Evolutionary conservation across 2,329 filamentous ascomycete genomes (phyloP).

Genomic region (Fusarium piperis): DNA sequence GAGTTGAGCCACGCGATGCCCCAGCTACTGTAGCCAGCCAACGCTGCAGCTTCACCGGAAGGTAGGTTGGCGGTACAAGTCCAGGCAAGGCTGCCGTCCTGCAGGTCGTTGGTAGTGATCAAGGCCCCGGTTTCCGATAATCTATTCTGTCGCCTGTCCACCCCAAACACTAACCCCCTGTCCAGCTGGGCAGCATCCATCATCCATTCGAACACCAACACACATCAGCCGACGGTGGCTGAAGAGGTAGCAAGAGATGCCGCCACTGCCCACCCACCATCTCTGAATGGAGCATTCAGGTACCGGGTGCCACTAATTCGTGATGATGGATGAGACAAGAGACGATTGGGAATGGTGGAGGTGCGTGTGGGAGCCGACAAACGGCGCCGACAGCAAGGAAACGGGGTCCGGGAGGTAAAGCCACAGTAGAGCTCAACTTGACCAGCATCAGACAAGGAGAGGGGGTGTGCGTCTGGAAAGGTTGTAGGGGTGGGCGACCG

Average conservation of each 20-base stretch:
- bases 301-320: conserved; percentile 34
- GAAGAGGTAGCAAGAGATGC: conserved; percentile 16
- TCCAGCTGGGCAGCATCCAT: conserved; percentile 9
- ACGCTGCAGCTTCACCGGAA: background rate
- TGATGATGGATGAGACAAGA: conserved; percentile 11
- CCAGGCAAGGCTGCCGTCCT: background rate
- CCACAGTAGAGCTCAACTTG: conserved; percentile 23
- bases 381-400: conserved; percentile 29
- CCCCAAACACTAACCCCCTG: conserved; percentile 15
- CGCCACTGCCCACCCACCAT: conserved; percentile 32
- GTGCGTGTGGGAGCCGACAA: conserved; percentile 24
- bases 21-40: conserved; percentile 4
- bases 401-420: conserved; percentile 30
- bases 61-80: background rate
- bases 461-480: conserved; percentile 13
- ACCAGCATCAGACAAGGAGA: background rate
- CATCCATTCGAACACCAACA: conserved; percentile 4
- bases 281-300: conserved; percentile 27
- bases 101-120: background rate
- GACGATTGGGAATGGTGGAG: conserved; percentile 5
- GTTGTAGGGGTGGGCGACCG: background rate
- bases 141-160: background rate
- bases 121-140: conserved; percentile 4
- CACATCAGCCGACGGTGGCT: conserved; percentile 26
- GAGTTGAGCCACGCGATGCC: conserved; percentile 22